phyloP scores from a whole-genome alignment of 202 grass and related monocot species.

The Hordeum pubiflorum region DNA sequence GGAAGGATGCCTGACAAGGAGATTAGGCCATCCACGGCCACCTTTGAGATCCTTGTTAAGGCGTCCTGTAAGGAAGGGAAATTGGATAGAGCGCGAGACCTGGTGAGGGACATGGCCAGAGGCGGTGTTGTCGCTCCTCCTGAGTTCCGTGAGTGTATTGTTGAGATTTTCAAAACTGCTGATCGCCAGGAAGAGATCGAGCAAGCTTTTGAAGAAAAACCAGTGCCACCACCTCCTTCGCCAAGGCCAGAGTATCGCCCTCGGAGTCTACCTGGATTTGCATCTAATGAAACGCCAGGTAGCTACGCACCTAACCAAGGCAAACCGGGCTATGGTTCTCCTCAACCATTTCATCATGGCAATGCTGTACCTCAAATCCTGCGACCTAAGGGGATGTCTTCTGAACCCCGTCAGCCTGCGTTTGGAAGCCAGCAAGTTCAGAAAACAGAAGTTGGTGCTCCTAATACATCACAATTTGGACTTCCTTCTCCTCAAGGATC shows the following conservation, averaged over 20 bases:
- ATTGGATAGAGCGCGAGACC: slow-evolving; percentile 41
- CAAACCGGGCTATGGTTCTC: slow-evolving; percentile 24
- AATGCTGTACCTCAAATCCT: background rate
- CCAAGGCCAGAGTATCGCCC: slow-evolving; percentile 27
- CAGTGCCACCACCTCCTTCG: slow-evolving; percentile 15
- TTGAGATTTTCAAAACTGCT: slow-evolving; percentile 41
- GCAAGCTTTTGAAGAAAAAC: slow-evolving; percentile 54
- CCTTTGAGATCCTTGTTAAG: slow-evolving; percentile 60
- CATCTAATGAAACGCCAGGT: slow-evolving; percentile 16
- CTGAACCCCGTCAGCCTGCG: background rate
- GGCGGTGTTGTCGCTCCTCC: slow-evolving; percentile 34
- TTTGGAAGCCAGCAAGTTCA: background rate
- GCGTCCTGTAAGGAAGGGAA: slow-evolving; percentile 48
- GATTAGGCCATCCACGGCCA: slow-evolving; percentile 44
- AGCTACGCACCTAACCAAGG: slow-evolving; percentile 21
- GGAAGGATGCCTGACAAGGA: slow-evolving; percentile 69
- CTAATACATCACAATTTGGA: background rate
- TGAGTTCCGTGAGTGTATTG: slow-evolving; percentile 41
- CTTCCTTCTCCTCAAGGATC: background rate
- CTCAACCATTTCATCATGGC: slow-evolving; percentile 8
- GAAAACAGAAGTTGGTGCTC: background rate
- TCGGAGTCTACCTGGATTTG: slow-evolving; percentile 7
- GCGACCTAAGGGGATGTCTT: slow-evolving; percentile 6
- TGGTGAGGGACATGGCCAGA: slow-evolving; percentile 58
- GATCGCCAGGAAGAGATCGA: slow-evolving; percentile 52